These are phyloP conservation scores for Colletotrichum plurivorum DNA, from an alignment of 2,329 filamentous ascomycete species.

Conservation along the genomic window DNA sequence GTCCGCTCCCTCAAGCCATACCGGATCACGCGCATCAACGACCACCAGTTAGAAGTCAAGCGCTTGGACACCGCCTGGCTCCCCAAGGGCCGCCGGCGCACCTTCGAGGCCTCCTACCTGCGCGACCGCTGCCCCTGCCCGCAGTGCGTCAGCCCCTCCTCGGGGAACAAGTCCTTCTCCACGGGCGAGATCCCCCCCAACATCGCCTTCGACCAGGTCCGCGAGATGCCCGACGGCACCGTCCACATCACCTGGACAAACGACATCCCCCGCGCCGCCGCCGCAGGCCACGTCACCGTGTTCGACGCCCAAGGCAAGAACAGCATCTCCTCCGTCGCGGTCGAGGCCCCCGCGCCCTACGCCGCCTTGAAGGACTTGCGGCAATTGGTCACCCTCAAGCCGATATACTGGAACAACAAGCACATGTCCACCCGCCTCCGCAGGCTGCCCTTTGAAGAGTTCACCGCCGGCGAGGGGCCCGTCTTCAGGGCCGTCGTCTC, in stretches of 20 bases:
- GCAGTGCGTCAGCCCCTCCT: constrained; percentile 68
- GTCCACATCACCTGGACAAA: constrained; percentile 72
- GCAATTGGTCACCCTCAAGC: constrained; percentile 14
- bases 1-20: background rate
- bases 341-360: constrained; percentile 4
- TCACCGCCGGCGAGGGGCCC: constrained; percentile 70
- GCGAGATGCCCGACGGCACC: constrained; percentile 53
- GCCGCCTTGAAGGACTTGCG: background rate
- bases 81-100: background rate
- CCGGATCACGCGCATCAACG: background rate
- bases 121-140: constrained; percentile 70
- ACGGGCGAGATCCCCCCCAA: constrained; percentile 56
- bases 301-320: constrained; percentile 49
- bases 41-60: background rate
- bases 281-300: constrained; percentile 52
- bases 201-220: constrained; percentile 51
- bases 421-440: constrained; percentile 58
- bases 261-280: constrained; percentile 54
- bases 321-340: constrained; percentile 22
- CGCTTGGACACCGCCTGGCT: background rate
- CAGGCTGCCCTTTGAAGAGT: constrained; percentile 78
- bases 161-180: constrained; percentile 70
- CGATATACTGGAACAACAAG: constrained; percentile 57
- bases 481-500: constrained; percentile 73
- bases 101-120: constrained; percentile 49